phyloP scores from a whole-genome alignment of 2,329 filamentous ascomycete species.

The Verticillium longisporum region DNA sequence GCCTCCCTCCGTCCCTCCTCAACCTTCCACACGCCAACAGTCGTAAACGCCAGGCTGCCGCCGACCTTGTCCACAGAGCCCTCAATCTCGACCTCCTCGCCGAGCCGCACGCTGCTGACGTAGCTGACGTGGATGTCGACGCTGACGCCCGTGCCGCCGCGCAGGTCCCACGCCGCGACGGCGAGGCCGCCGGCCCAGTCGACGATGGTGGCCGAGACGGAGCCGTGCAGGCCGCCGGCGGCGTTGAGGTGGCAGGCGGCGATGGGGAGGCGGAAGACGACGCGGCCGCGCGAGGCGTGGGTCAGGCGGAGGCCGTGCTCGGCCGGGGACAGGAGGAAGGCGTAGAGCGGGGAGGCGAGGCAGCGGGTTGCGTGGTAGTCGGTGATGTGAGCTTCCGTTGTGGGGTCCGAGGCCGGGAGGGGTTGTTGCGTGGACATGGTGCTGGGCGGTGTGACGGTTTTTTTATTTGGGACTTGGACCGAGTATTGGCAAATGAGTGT shows the following conservation, averaged over 20 bases:
- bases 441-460: neutral
- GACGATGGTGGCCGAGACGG: conserved; percentile 62
- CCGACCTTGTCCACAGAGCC: conserved; percentile 61
- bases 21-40: conserved; percentile 11
- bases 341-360: conserved; percentile 15
- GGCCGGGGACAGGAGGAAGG: conserved; percentile 12
- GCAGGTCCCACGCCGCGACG: conserved; percentile 58
- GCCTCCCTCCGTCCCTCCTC: conserved; percentile 7
- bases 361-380: conserved; percentile 15
- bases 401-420: conserved; percentile 9
- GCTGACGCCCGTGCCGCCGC: conserved; percentile 59
- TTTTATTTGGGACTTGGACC: neutral
- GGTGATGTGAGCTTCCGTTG: conserved; percentile 12
- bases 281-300: conserved; percentile 13
- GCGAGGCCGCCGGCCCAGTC: conserved; percentile 71
- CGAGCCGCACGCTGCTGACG: conserved; percentile 53
- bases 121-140: conserved; percentile 72
- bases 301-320: conserved; percentile 10
- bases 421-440: neutral
- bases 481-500: too few species aligned
- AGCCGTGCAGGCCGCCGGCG: conserved; percentile 60
- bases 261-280: conserved; percentile 12
- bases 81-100: conserved; percentile 63
- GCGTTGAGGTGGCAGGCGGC: conserved; percentile 14
- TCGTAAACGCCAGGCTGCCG: conserved; percentile 53